Evolutionary conservation across 169 alveolate genomes (phyloP), one percentile per base, ranked within the genome.

Genomic region (Plasmodium fragile): DNA sequence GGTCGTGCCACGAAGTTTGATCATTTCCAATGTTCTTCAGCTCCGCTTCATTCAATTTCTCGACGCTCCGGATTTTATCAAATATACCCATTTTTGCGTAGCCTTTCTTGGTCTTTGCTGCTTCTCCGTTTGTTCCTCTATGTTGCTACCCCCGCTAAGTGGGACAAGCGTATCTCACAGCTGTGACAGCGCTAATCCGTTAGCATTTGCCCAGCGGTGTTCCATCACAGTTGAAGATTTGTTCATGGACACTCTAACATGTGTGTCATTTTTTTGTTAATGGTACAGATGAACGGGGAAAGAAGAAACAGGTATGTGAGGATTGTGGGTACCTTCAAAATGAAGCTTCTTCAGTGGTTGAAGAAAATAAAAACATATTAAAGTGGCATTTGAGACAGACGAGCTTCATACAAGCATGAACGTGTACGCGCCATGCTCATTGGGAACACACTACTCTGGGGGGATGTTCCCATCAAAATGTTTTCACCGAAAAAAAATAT

Each of bases 1-100:
- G 95, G 70, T 96, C 90, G 71, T 97, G 98, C 98, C 98, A 97
- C 4, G 98, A 97, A 1, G 96, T 84, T 72, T 95, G 97, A 8
- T 94, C 96, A n/a, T 73, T 82, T 39, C 95, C 94, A 36, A 96
- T 96, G n/a, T 92, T 89, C 81, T 93, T 79, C 55, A 97, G 95
- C 90, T 96, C 98, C 52, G 77, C 92, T 85, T 96, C 98, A 28
- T 96, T 95, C 77, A 96, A 84, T 16, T 91, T 93, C 65, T 89
- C 94, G 69, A 89, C 81, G 49, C 36, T 78, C 52, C 81, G 79
- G 65, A 89, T 89, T 36, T 89, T 89, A 71, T 89, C 94, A 49
- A 43, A 89, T 78, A 89, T 53, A 34, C 94, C 94, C 94, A 89
- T 89, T 49, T 69, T 41, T 65, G n/a, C 3, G 43, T 28, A 2